Evolutionary conservation across 2,329 filamentous ascomycete genomes (phyloP).

Genomic region (Aspergillus flavus): DNA sequence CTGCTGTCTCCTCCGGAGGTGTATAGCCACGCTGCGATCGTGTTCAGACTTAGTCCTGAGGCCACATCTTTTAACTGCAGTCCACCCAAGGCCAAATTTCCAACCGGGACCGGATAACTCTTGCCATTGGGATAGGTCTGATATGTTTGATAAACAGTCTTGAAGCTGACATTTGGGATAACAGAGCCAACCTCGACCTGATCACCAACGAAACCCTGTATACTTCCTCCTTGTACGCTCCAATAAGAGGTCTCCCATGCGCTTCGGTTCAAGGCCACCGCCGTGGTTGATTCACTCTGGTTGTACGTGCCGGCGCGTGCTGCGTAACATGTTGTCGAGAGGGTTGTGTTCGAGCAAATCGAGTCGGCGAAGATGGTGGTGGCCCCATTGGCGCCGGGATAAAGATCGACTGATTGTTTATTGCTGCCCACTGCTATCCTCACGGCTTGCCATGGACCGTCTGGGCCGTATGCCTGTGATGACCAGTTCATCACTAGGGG

Average conservation of each 20-base stretch:
- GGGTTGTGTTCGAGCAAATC: slow-evolving; percentile 19
- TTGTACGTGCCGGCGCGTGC: slow-evolving; percentile 18
- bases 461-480: slow-evolving; percentile 22
- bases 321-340: slow-evolving; percentile 21
- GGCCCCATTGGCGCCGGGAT: slow-evolving; percentile 21
- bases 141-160: slow-evolving; percentile 21
- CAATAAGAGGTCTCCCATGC: slow-evolving; percentile 18
- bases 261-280: slow-evolving; percentile 7
- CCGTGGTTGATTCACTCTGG: slow-evolving; percentile 14
- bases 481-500: slow-evolving; percentile 23
- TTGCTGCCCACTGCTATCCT: slow-evolving; percentile 20
- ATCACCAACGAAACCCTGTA: slow-evolving; percentile 15
- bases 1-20: slow-evolving; percentile 12
- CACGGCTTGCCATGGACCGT: slow-evolving; percentile 33
- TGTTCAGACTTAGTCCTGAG: slow-evolving; percentile 13
- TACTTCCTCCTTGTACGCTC: slow-evolving; percentile 16
- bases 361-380: slow-evolving; percentile 19
- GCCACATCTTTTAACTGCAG: slow-evolving; percentile 9
- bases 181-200: slow-evolving; percentile 8
- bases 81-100: slow-evolving; percentile 22
- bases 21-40: slow-evolving; percentile 18
- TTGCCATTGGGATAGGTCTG: slow-evolving; percentile 25
- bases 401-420: slow-evolving; percentile 19
- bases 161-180: slow-evolving; percentile 23
- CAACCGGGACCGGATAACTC: slow-evolving; percentile 21